Percentiles rank a stretch among this genome's conserved stretches.
phyloP scores from a whole-genome alignment of 1,139 yeast species.

The Cylindricascospora bacillispora region DNA sequence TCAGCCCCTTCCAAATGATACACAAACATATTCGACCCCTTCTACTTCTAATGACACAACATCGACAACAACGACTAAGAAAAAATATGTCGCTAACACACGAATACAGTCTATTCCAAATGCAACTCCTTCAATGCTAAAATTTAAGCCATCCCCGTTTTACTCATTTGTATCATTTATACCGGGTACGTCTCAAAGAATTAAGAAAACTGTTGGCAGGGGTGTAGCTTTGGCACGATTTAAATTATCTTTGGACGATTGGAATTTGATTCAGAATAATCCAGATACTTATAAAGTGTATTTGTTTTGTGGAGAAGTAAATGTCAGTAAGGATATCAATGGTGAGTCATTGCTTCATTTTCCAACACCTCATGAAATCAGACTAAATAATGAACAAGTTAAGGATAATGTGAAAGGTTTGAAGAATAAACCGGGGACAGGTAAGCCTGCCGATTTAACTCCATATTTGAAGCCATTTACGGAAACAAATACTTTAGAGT shows the following conservation, averaged over 20 bases:
- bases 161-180: slow-evolving; percentile 33
- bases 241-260: slow-evolving; percentile 30
- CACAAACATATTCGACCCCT: neutral
- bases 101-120: slow-evolving; percentile 1
- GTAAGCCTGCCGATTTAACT: slow-evolving; percentile 55
- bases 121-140: slow-evolving; percentile 6
- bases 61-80: slow-evolving; percentile 3
- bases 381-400: slow-evolving; percentile 34
- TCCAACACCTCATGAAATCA: slow-evolving; percentile 42
- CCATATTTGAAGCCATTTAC: slow-evolving; percentile 27
- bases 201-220: slow-evolving; percentile 28
- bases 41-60: neutral
- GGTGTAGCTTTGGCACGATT: slow-evolving; percentile 31
- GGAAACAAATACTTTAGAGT: slow-evolving; percentile 31
- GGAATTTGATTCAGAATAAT: slow-evolving; percentile 16
- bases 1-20: slow-evolving; percentile 5
- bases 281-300: slow-evolving; percentile 28
- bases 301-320: slow-evolving; percentile 35
- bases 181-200: slow-evolving; percentile 33
- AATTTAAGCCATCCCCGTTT: slow-evolving; percentile 40
- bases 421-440: slow-evolving; percentile 48
- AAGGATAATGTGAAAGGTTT: slow-evolving; percentile 44
- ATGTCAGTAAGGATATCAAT: slow-evolving; percentile 10
- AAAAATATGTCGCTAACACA: slow-evolving; percentile 2
- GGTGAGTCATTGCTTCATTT: slow-evolving; percentile 20